Percentiles rank a stretch among this genome's conserved stretches.
Evolutionary conservation across 179 eudicot genomes (phyloP).

Genomic region (Nepenthes alata): DNA sequence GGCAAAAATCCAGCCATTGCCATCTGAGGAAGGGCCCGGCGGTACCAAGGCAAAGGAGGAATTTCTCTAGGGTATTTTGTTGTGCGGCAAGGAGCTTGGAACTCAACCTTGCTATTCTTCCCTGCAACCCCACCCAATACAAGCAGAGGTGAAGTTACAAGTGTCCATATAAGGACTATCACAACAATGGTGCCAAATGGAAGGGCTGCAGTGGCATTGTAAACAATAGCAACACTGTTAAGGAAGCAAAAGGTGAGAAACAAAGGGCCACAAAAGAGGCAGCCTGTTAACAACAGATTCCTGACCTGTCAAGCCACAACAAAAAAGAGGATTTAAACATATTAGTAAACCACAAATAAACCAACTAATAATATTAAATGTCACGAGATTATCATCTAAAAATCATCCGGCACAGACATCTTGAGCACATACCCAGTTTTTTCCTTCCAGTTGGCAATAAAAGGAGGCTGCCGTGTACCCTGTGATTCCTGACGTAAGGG

Average conservation of each 20-base stretch:
- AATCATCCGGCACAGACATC: background rate
- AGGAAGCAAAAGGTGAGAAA: conserved; percentile 7
- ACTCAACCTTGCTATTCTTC: conserved; percentile 5
- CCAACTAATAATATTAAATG: background rate
- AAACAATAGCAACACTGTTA: conserved; percentile 2
- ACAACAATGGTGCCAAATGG: conserved; percentile 4
- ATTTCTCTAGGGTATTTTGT: conserved; percentile 4
- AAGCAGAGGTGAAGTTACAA: conserved; percentile 4
- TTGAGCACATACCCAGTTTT: conserved; percentile 4
- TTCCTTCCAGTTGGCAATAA: conserved; percentile 6
- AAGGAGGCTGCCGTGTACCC: conserved; percentile 4
- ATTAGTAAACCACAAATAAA: background rate
- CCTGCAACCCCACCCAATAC: conserved; percentile 3
- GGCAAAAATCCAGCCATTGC: conserved; percentile 8
- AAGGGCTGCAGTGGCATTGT: conserved; percentile 4
- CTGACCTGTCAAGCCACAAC: conserved; percentile 1
- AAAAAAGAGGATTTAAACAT: background rate
- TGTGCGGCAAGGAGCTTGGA: conserved; percentile 5
- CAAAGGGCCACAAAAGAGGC: conserved; percentile 5
- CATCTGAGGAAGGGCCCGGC: conserved; percentile 1
- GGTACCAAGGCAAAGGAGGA: conserved; percentile 4
- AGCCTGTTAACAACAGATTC: conserved; percentile 4
- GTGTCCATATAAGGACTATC: conserved; percentile 5
- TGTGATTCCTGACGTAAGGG: conserved; percentile 3
- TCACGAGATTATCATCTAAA: background rate